Evolutionary conservation across 2,329 filamentous ascomycete species (phyloP), one percentile per base, ranked within the genome.

Genomic region (Fusarium aywerte): DNA sequence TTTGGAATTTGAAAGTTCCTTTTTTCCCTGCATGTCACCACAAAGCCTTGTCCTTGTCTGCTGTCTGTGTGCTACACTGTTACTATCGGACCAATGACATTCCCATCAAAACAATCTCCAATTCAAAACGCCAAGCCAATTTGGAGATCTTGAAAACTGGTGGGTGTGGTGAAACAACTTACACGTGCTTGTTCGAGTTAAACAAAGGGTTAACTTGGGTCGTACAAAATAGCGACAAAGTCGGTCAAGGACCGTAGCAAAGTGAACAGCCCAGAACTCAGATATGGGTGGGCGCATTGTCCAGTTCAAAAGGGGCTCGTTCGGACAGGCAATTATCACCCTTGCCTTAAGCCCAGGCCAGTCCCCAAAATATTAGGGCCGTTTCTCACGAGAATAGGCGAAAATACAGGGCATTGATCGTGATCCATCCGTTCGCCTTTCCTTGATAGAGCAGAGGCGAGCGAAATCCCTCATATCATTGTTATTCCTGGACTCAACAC

Each of bases 41-140:
- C 39, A 39, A 43, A 27, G 20, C 23, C 63, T 27, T 63, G 58
- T 58, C 64, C 64, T 47, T 63, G 59, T 57, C 21, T 18, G 21
- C 20, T 48, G 39, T 47, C 33, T 35, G 44, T 42, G 50, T 51
- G 31, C n/a, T 40, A 31, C 35, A 42, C 25, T 57, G 31, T 10
- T 36, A 49, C 39, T 67, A 69, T 69, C 62, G 48, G 33, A 38
- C 65, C 65, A 68, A 68, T 68, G 39, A 27, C 32, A 58, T 15
- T 39, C 5, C 36, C 13, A 20, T 16, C 15, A 58, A 58, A 51
- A 21, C 32, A 55, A 63, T 67, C 63, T 53, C 65, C 63, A 55
- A 62, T 58, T 62, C 38, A 20, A 58, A 38, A 38, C 31, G 57
- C 52, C 57, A 63, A 59, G 51, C 42, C 47, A 54, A 49, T 58